Conservation (phyloP, 306 rosid genomes). For the Rosa persica region DNA sequence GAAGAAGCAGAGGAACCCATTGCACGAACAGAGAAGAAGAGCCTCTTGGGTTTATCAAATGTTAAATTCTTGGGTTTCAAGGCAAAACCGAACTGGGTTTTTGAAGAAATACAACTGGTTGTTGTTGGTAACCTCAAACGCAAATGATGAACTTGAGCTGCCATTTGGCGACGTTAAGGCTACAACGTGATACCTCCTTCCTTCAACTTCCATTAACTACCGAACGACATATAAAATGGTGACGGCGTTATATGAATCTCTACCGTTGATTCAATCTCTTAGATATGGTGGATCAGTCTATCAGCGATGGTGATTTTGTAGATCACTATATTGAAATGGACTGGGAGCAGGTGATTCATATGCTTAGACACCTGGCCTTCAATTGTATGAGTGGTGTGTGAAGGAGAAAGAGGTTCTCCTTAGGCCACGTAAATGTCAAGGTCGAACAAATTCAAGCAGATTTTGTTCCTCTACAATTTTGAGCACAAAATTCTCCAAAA, state of each 20-base stretch:
- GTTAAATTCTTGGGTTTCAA: conserved; percentile 29
- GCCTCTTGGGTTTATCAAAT: conserved; percentile 38
- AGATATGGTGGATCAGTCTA: too few relatives aligned
- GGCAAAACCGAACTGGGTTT: conserved; percentile 30
- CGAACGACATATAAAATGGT: too few relatives aligned
- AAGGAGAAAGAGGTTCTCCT: conserved; percentile 5
- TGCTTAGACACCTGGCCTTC: conserved; percentile 16
- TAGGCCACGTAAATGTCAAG: conserved; percentile 16
- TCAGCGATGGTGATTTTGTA: too few relatives aligned
- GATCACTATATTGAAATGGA: too few relatives aligned
- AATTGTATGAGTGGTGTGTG: not conserved
- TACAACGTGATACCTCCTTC: not conserved
- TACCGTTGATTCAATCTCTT: too few relatives aligned
- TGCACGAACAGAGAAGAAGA: conserved; percentile 42
- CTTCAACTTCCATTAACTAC: not conserved
- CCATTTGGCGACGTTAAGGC: conserved; percentile 38
- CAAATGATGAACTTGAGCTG: conserved; percentile 18
- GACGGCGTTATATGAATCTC: too few relatives aligned
- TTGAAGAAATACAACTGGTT: conserved; percentile 33
- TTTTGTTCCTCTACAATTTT: too few relatives aligned
- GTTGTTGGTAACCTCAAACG: conserved; percentile 42
- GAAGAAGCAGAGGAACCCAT: conserved; percentile 93
- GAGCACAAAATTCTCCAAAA: too few relatives aligned
- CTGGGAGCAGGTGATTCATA: not conserved
- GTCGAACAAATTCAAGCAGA: too few relatives aligned